phyloP scores from a whole-genome alignment of 2,329 filamentous ascomycete genomes.

The Pseudogymnoascus sp. region DNA sequence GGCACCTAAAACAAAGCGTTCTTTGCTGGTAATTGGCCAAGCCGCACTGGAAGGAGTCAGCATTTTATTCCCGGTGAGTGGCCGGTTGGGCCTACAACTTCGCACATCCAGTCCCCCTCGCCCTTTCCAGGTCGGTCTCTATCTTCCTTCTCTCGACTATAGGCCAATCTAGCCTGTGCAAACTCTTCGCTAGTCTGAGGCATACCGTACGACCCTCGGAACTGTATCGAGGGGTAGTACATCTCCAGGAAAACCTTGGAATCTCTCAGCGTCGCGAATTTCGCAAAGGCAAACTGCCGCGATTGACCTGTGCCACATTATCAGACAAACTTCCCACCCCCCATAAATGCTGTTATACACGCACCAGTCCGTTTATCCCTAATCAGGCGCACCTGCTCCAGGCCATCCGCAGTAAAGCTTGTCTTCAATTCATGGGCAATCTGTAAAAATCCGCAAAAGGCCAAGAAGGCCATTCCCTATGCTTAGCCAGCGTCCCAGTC shows the following conservation, averaged over 20 bases:
- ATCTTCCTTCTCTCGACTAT: constrained; percentile 44
- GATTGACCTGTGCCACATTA: constrained; percentile 36
- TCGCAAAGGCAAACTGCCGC: constrained; percentile 47
- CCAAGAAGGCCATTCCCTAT: constrained; percentile 27
- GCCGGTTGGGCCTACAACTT: constrained; percentile 32
- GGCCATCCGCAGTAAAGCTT: constrained; percentile 39
- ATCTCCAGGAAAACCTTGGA: constrained; percentile 44
- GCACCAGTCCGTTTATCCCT: constrained; percentile 49
- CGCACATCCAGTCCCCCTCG: constrained; percentile 49
- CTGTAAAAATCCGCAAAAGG: constrained; percentile 34
- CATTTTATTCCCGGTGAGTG: neutral
- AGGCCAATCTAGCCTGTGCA: constrained; percentile 35
- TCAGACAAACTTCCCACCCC: neutral
- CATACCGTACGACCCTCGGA: constrained; percentile 38
- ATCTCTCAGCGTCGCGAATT: constrained; percentile 40
- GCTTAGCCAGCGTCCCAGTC: constrained; percentile 29
- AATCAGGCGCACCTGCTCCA: constrained; percentile 49
- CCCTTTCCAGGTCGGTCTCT: constrained; percentile 34
- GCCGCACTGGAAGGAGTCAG: constrained; percentile 36
- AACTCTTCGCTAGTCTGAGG: constrained; percentile 32
- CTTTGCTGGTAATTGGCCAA: constrained; percentile 49
- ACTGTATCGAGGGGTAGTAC: constrained; percentile 40
- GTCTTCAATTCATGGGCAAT: constrained; percentile 46
- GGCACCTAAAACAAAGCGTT: constrained; percentile 49
- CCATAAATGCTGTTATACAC: constrained; percentile 12